Evolutionary conservation across 306 rosid species (phyloP).

Genomic region (Prunus persica): DNA sequence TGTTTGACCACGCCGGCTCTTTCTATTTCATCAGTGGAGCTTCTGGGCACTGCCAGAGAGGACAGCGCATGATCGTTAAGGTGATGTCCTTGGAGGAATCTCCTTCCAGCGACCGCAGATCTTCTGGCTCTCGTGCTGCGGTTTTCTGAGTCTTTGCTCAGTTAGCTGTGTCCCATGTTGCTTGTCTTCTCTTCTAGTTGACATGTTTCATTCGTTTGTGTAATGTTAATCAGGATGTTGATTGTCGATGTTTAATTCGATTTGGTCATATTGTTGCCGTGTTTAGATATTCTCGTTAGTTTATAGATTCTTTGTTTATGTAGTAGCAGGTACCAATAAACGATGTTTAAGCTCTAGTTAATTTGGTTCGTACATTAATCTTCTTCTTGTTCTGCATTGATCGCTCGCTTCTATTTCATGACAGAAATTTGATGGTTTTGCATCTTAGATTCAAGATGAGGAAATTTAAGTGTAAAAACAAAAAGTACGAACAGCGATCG

Average conservation of each 20-base stretch:
- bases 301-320: not conserved
- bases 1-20: slow-evolving; percentile 45
- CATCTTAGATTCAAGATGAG: not conserved
- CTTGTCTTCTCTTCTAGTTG: slow-evolving; percentile 19
- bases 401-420: not conserved
- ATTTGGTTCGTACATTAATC: not conserved
- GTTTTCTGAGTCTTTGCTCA: slow-evolving; percentile 17
- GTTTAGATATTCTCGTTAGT: not conserved
- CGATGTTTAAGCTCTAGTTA: not conserved
- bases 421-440: not conserved
- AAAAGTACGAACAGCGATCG: too few species aligned
- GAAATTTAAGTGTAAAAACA: not conserved
- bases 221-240: not conserved
- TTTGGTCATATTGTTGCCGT: too few species aligned
- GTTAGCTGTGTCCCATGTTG: slow-evolving; percentile 22
- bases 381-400: not conserved
- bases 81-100: slow-evolving; percentile 42
- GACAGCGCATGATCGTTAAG: slow-evolving; percentile 71
- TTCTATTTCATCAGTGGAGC: slow-evolving; percentile 90
- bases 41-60: slow-evolving; percentile 67
- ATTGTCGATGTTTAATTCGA: not conserved
- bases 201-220: not conserved
- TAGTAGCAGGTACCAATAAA: too few species aligned
- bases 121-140: slow-evolving; percentile 28
- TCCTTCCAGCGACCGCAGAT: slow-evolving; percentile 12